Evolutionary conservation across 805 yeast species (phyloP).

Genomic region (Ogataea allantospora): DNA sequence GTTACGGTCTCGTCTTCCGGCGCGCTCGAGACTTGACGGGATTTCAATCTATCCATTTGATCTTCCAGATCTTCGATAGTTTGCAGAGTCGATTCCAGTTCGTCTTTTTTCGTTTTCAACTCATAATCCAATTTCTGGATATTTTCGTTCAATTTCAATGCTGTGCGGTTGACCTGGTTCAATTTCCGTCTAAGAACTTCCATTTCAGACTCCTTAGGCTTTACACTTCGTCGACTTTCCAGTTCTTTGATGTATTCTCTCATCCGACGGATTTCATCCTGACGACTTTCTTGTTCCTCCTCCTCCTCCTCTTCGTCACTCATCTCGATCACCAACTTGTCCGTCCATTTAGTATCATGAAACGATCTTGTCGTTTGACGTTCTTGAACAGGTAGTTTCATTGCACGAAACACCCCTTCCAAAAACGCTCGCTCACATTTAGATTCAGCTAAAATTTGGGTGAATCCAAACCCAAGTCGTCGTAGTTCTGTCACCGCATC

Average conservation of each 20-base stretch:
- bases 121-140: slow-evolving; percentile 11
- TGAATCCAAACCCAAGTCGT: slow-evolving; percentile 22
- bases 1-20: slow-evolving; percentile 1
- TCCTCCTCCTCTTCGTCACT: slow-evolving; percentile 37
- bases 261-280: slow-evolving; percentile 22
- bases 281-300: slow-evolving; percentile 15
- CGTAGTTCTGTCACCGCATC: slow-evolving; percentile 26
- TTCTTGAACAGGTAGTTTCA: slow-evolving; percentile 9
- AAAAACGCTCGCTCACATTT: slow-evolving; percentile 20
- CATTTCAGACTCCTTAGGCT: slow-evolving; percentile 5
- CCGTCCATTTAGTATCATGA: slow-evolving; percentile 20
- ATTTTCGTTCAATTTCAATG: slow-evolving; percentile 15
- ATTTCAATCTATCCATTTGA: slow-evolving; percentile 8
- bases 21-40: slow-evolving; percentile 1
- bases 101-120: slow-evolving; percentile 10
- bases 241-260: slow-evolving; percentile 18
- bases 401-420: slow-evolving; percentile 10
- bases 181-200: slow-evolving; percentile 7
- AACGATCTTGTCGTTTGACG: slow-evolving; percentile 12
- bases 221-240: slow-evolving; percentile 9
- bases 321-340: slow-evolving; percentile 17
- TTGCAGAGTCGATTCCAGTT: slow-evolving; percentile 11
- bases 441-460: slow-evolving; percentile 18
- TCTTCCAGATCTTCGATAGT: slow-evolving; percentile 12
- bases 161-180: slow-evolving; percentile 9